Base-by-base conservation (phyloP, 2,329 filamentous ascomycete species). In the Fusarium concolor region DNA sequence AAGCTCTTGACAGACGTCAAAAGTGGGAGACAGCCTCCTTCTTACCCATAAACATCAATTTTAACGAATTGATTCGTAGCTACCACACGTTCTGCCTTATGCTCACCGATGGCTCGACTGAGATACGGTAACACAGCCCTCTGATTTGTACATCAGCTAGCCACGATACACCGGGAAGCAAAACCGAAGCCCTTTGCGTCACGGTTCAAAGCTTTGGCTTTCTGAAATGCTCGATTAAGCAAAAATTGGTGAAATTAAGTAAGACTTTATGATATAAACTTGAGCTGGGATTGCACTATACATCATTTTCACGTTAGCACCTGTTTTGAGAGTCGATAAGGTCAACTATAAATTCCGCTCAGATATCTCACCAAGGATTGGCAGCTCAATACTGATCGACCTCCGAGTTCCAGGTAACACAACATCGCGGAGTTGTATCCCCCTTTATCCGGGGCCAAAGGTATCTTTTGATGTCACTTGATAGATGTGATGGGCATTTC, bases 41-140 rank as follows among this genome's bases (percentile, higher is more conserved):
- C 26, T 20, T 22, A 18, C 24, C 10, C 14, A 56, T 22, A 44
- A 38, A 20, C 17, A 37, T 28, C 31, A 47, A 22, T 46, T 26
- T 42, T 45, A 26, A 22, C 43, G 50, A 45, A 58, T 50, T 26
- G 33, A 50, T 28, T 44, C 37, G 42, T 37, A 44, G 43, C 33
- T 43, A 50, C 45, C 53, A 45, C 53, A 29, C 37, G 53, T 52
- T 20, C 50, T 28, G 54, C 38, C 41, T 52, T 33, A 24, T 56
- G 54, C 62, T 70, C 67, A 70, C 54, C 67, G 59, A 70, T 68
- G 50, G 63, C 47, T 70, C 54, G 51, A 65, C 51, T 55, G 51
- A 70, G 38, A 52, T 51, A 51, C 49, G 58, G 67, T 70, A 54
- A 57, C 67, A 70, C 67, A 70, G 28, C 37, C 18, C 53, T 67